A percentile compares a stretch with the other conserved stretches of the same genome.
These are phyloP conservation scores for Cystoderma amianthinum DNA, from an alignment of 768 basidiomycete genomes.

Conservation along the genomic window DNA sequence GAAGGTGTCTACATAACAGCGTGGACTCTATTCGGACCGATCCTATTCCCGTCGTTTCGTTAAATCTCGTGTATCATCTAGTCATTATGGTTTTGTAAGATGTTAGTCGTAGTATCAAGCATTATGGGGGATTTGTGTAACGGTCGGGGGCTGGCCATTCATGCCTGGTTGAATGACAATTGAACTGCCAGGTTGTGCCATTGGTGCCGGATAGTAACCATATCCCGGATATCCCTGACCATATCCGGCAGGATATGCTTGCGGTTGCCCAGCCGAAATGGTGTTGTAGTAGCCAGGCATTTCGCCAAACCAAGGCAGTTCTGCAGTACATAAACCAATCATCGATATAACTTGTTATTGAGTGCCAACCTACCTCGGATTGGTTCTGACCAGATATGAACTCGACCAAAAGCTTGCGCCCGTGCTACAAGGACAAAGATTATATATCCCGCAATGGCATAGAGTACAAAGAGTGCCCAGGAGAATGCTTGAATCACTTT, in stretches of 20 bases:
- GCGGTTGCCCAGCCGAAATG: slow-evolving; percentile 14
- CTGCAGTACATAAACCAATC: slow-evolving; percentile 17
- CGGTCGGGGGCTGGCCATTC: slow-evolving; percentile 51
- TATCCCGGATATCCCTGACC: slow-evolving; percentile 28
- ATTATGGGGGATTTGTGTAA: slow-evolving; percentile 48
- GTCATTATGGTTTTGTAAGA: too few relatives aligned
- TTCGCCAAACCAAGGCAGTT: slow-evolving; percentile 76
- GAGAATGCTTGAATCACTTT: slow-evolving; percentile 75
- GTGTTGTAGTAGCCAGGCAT: slow-evolving; percentile 55
- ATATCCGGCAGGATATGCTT: slow-evolving; percentile 20
- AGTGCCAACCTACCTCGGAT: slow-evolving; percentile 32
- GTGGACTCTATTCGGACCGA: too few relatives aligned
- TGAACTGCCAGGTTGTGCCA: slow-evolving; percentile 45
- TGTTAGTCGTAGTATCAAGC: too few relatives aligned
- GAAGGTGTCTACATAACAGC: too few relatives aligned
- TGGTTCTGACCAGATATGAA: slow-evolving; percentile 51
- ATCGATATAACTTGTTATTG: neutral
- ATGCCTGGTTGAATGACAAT: slow-evolving; percentile 62
- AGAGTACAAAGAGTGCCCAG: slow-evolving; percentile 58
- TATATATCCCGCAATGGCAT: slow-evolving; percentile 42
- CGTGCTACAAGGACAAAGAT: slow-evolving; percentile 49
- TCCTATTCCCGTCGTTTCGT: too few relatives aligned
- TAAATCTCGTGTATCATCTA: too few relatives aligned
- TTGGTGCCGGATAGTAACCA: slow-evolving; percentile 14
- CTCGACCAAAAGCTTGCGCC: slow-evolving; percentile 48